A percentile compares a stretch with the other conserved stretches of the same genome.
Conservation (phyloP, 208 protist genomes). For the Trypanosoma scelopori region DNA sequence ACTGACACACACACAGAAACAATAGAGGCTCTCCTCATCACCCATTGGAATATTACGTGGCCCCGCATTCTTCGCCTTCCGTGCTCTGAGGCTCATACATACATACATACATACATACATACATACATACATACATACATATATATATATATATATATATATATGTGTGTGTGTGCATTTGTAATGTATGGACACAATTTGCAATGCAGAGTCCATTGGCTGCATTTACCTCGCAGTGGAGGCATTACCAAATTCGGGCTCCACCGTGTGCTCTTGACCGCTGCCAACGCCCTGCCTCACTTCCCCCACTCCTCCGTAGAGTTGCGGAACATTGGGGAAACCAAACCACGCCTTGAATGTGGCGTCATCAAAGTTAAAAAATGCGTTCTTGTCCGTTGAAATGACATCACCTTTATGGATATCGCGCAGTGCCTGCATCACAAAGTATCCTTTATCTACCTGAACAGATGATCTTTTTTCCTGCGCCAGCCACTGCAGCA, state of each 20-base stretch:
- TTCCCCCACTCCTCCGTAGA: conserved; percentile 20
- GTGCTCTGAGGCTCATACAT: too few relatives aligned
- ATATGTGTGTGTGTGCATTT: too few relatives aligned
- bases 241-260: not conserved
- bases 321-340: conserved; percentile 68
- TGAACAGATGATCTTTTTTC: conserved; percentile 59
- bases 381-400: conserved; percentile 83
- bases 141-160: too few relatives aligned
- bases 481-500: conserved; percentile 81
- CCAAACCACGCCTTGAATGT: conserved; percentile 89
- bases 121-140: too few relatives aligned
- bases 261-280: not conserved
- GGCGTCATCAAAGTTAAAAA: conserved; percentile 88
- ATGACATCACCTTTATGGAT: conserved; percentile 76
- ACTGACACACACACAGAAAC: too few relatives aligned
- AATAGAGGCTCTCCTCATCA: too few relatives aligned
- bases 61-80: too few relatives aligned
- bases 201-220: too few relatives aligned
- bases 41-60: too few relatives aligned
- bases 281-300: not conserved
- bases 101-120: too few relatives aligned
- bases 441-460: conserved; percentile 73
- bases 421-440: conserved; percentile 86
- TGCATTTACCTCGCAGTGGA: too few relatives aligned
- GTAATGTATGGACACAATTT: too few relatives aligned